Evolutionary conservation across 192 early-diverging fungal genomes (phyloP), one percentile per base, ranked within the genome.

Genomic region (Rhizoclosmatium sp.): DNA sequence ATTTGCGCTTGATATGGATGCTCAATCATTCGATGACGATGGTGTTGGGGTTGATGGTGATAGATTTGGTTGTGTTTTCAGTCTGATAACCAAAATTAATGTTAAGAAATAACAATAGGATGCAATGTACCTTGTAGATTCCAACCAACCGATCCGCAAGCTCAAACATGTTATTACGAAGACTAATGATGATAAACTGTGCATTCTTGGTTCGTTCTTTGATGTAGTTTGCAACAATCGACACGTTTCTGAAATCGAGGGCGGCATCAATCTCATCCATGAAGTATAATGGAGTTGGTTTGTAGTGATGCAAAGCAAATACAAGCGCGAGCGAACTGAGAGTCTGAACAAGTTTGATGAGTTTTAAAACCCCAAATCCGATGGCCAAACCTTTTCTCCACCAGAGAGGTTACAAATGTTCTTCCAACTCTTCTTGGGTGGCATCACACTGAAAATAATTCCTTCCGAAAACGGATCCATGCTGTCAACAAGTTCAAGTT

Each of bases 181-280:
- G 87, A 78, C 94, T 96, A 81, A 99, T 98, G 77, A 99, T 97
- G 47, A 99, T 91, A 87, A 99, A 99, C 87, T 99, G 98, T 2
- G 96, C 98, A 81, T 97, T 93, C 84, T 93, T 94, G 7, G 98
- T 98, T 72, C 96, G 90, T 79, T 98, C 95, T 80, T 97, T 97
- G 85, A 99, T 96, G 81, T 98, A 98, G 82, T 99, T 98, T 14
- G 97, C 98, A 2, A 99, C 94, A 84, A 99, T 99, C 14, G 96
- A 98, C 31, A 99, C 97, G 81, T 99, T 99, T 71, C 97, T 89
- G 86, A 99, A 99, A 85, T 99, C 98, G 39, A 99, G 86, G 1
- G 98, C 98, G 0, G 97, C 97, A 85, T 99, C 98, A 80, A 99
- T 99, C 86, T 99, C 98, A 85, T 99, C 98, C 96, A 99, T 99